These are phyloP conservation scores for Dryas alaskensis DNA, from an alignment of 306 rosid genomes.

Conservation along the genomic window DNA sequence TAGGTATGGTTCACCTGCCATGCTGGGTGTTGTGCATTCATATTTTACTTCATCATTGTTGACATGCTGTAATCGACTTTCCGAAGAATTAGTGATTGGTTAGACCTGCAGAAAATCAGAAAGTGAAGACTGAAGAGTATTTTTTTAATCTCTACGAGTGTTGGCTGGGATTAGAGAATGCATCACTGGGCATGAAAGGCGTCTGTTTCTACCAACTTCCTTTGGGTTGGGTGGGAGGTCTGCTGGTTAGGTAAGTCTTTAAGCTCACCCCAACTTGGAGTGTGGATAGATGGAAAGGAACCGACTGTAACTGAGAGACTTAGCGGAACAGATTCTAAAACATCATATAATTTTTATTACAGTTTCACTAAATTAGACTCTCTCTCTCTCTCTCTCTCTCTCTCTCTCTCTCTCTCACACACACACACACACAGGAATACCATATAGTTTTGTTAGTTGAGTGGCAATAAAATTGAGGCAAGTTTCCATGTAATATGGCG, in stretches of 20 bases:
- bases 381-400: too few relatives aligned
- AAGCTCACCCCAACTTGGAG: neutral
- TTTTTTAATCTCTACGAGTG: neutral
- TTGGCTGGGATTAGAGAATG: conserved; percentile 11
- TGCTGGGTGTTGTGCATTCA: conserved; percentile 81
- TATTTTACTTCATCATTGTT: conserved; percentile 66
- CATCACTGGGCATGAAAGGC: neutral
- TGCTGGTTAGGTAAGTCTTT: neutral
- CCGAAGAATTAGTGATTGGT: conserved; percentile 28
- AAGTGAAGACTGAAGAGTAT: conserved; percentile 4
- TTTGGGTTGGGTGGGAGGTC: neutral
- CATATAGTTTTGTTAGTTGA: too few relatives aligned
- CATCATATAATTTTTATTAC: too few relatives aligned
- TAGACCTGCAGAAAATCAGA: conserved; percentile 28
- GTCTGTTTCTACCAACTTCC: too few relatives aligned
- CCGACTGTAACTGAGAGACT: too few relatives aligned
- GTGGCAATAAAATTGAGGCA: too few relatives aligned
- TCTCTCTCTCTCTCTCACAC: too few relatives aligned
- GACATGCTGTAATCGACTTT: conserved; percentile 23
- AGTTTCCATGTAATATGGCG: too few relatives aligned
- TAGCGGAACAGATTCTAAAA: too few relatives aligned
- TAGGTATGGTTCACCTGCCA: conserved; percentile 81
- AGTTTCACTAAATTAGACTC: too few relatives aligned
- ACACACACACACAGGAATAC: too few relatives aligned
- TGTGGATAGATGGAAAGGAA: too few relatives aligned